Conservation (phyloP, 2,329 filamentous ascomycete species). For the Fusarium floridanum region DNA sequence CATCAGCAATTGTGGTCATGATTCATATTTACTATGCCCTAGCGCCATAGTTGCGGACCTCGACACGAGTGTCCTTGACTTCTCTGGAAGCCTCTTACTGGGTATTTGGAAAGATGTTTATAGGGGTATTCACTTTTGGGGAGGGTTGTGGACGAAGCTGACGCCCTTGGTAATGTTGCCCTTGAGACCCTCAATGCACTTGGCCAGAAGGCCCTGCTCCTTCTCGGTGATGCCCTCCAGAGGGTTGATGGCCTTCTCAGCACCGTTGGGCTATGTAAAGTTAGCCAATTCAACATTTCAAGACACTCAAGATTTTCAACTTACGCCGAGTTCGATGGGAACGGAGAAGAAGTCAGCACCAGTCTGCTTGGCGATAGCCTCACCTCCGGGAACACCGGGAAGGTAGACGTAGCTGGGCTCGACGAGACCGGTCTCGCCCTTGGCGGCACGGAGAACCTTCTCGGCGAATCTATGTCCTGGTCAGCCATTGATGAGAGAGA, state of each 20-base stretch:
- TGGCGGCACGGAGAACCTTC: conserved; percentile 88
- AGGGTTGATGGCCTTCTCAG: conserved; percentile 86
- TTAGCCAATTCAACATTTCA: conserved; percentile 46
- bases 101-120: conserved; percentile 39
- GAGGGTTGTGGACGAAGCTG: conserved; percentile 87
- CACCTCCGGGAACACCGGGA: conserved; percentile 87
- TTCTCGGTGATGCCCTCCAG: conserved; percentile 82
- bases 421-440: conserved; percentile 91
- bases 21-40: conserved; percentile 54
- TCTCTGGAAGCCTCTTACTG: conserved; percentile 46
- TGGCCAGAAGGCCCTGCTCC: conserved; percentile 89
- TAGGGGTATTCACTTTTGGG: conserved; percentile 79
- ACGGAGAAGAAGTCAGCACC: conserved; percentile 96
- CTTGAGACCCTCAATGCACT: conserved; percentile 82
- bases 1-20: conserved; percentile 54
- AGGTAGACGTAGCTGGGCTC: conserved; percentile 98
- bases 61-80: conserved; percentile 45
- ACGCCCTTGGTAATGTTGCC: conserved; percentile 96
- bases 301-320: conserved; percentile 52
- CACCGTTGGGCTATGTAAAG: conserved; percentile 77
- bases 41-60: conserved; percentile 51
- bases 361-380: conserved; percentile 85
- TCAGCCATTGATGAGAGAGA: conserved; percentile 22
- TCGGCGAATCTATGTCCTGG: conserved; percentile 80
- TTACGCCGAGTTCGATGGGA: conserved; percentile 93